Evolutionary conservation across 2,329 filamentous ascomycete species (phyloP), one percentile per base, ranked within the genome.

Genomic region (Trichoderma koningiopsis): DNA sequence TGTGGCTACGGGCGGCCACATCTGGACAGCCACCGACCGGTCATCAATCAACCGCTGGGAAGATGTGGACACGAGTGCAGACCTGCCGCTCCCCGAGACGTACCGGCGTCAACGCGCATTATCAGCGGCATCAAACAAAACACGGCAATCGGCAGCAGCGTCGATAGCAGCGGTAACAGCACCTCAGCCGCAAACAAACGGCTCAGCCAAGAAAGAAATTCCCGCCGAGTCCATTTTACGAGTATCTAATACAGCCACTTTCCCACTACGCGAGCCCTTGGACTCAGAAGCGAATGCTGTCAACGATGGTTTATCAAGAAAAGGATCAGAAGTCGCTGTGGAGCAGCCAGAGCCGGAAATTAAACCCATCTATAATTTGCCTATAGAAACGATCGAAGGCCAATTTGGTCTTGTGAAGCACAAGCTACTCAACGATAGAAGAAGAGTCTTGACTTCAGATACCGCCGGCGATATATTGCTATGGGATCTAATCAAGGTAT

Each of bases 371-470:
- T 87, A 92, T 74, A 83, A 88, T 64, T 78, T 90, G 66, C 91
- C 91, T 1, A 88, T 90, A 72, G 92, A 95, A 77, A 93, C 92
- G 0, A 96, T 99, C 59, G 94, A 97, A 80, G 96, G 96, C 1
- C 94, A 97, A 76, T 95, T 97, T 80, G 96, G 96, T 11, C 82
- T 99, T 65, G 93, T 98, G 71, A 99, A 98, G 80, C 92, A 97
- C 79, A 90, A 91, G 75, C 86, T 98, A 74, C 84, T 99, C 71
- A 98, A 97, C 79, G 95, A 99, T 78, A 88, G 95, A 73, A 91
- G 92, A 76, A 88, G 94, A 70, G 94, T 96, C 4, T 83, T 99
- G 72, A 99, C 96, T 0, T 83, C 97, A 64, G 96, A 99, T 79
- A 97, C 96, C 2, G 94, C 95, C 1, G 96, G 96, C 19, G 96